A percentile compares a stretch with the other conserved stretches of the same genome.
phyloP scores from a whole-genome alignment of 2,329 filamentous ascomycete species.

The Pleomassaria siparia region DNA sequence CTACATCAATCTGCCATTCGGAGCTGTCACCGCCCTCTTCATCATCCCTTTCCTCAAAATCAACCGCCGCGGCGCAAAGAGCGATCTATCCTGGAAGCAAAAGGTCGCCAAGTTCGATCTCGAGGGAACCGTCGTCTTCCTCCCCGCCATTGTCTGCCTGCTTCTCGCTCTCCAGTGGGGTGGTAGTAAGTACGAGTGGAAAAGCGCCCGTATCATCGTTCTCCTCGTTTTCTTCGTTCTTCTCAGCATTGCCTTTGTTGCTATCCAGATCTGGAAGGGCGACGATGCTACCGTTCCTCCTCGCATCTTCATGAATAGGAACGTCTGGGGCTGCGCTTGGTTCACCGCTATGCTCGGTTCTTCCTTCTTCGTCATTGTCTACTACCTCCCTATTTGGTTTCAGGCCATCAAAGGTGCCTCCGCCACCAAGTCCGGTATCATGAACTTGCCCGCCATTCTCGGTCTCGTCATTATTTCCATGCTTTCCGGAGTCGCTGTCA shows the following conservation, averaged over 20 bases:
- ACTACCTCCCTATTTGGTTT: constrained; percentile 51
- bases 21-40: constrained; percentile 46
- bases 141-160: constrained; percentile 52
- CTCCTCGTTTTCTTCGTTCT: constrained; percentile 50
- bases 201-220: constrained; percentile 48
- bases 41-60: constrained; percentile 45
- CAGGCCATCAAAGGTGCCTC: constrained; percentile 52
- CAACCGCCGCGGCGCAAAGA: constrained; percentile 35
- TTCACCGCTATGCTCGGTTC: constrained; percentile 48
- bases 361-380: constrained; percentile 48
- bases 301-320: constrained; percentile 50
- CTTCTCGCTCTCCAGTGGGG: constrained; percentile 55
- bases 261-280: constrained; percentile 47
- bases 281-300: constrained; percentile 51
- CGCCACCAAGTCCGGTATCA: constrained; percentile 51
- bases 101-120: constrained; percentile 51
- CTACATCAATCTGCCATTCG: constrained; percentile 55
- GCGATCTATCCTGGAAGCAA: constrained; percentile 36
- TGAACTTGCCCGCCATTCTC: constrained; percentile 51
- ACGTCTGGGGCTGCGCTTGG: constrained; percentile 45
- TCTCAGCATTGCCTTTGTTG: constrained; percentile 46
- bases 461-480: constrained; percentile 49
- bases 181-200: constrained; percentile 51
- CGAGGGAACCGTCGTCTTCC: constrained; percentile 46
- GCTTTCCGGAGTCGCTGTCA: constrained; percentile 42